Conservation (phyloP, 2,329 filamentous ascomycete species). For the Fusarium falciforme region DNA sequence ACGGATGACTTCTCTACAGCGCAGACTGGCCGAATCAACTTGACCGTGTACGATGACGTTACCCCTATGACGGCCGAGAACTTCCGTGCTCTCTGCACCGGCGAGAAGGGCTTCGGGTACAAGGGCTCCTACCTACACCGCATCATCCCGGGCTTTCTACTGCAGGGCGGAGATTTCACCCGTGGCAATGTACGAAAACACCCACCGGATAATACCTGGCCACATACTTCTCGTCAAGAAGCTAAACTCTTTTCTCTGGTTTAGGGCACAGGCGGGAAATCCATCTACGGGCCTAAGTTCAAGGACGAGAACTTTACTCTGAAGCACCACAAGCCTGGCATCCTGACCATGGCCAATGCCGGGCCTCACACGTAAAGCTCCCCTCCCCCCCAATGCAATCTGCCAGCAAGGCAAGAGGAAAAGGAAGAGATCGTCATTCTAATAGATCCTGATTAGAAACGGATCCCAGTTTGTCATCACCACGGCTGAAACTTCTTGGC, state of each 20-base stretch:
- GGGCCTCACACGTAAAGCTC: slow-evolving; percentile 85
- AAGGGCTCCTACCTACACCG: slow-evolving; percentile 88
- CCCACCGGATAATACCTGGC: slow-evolving; percentile 11
- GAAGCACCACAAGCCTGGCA: slow-evolving; percentile 79
- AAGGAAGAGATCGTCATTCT: too few species aligned
- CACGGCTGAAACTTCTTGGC: slow-evolving; percentile 88
- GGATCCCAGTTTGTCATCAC: slow-evolving; percentile 99
- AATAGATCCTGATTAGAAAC: slow-evolving; percentile 72
- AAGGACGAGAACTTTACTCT: slow-evolving; percentile 88
- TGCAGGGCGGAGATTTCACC: slow-evolving; percentile 96
- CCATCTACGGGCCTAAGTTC: slow-evolving; percentile 96
- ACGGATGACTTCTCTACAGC: slow-evolving; percentile 57
- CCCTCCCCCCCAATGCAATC: too few species aligned
- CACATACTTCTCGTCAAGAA: slow-evolving; percentile 12
- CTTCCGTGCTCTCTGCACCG: slow-evolving; percentile 86
- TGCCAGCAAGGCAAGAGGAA: too few species aligned
- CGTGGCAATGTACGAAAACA: slow-evolving; percentile 79
- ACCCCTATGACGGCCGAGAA: slow-evolving; percentile 90
- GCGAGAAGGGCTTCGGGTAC: slow-evolving; percentile 86
- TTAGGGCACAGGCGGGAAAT: slow-evolving; percentile 90
- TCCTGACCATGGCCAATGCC: slow-evolving; percentile 95
- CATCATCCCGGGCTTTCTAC: slow-evolving; percentile 93
- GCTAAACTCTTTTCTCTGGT: too few species aligned
- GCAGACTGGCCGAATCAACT: slow-evolving; percentile 84
- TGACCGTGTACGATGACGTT: slow-evolving; percentile 85